These are phyloP conservation scores for Malassezia equina DNA, from an alignment of 1,284 basidiomycete species.

Conservation along the genomic window DNA sequence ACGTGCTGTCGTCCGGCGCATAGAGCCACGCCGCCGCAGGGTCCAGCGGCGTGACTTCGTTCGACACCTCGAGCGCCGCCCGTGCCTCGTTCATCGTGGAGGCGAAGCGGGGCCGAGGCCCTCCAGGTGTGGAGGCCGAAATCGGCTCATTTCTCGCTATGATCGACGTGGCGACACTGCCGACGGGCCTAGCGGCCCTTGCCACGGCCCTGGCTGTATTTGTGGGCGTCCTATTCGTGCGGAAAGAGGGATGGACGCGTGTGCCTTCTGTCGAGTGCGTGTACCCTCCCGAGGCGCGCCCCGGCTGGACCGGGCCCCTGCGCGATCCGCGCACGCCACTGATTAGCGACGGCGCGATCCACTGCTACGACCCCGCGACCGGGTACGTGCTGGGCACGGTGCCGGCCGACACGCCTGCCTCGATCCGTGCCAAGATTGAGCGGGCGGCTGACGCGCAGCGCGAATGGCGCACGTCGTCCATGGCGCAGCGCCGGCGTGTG, in stretches of 20 bases:
- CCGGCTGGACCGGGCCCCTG: conserved; percentile 26
- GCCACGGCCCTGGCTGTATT: background rate
- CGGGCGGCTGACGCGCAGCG: conserved; percentile 61
- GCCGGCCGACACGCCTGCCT: conserved; percentile 59
- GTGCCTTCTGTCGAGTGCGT: conserved; percentile 6
- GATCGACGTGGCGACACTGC: background rate
- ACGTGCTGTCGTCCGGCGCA: conserved; percentile 61
- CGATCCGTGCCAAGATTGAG: conserved; percentile 63
- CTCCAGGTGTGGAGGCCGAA: background rate
- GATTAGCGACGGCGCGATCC: conserved; percentile 55
- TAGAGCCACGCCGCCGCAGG: conserved; percentile 36
- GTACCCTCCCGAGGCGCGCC: conserved; percentile 20
- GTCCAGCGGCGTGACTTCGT: conserved; percentile 55
- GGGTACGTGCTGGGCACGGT: conserved; percentile 64
- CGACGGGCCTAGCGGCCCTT: background rate
- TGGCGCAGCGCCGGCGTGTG: conserved; percentile 66
- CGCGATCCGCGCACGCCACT: conserved; percentile 11
- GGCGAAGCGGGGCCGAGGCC: no score
- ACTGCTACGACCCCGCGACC: conserved; percentile 81
- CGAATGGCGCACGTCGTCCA: conserved; percentile 63
- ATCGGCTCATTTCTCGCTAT: conserved; percentile 1
- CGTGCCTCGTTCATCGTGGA: conserved; percentile 51
- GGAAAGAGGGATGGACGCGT: background rate
- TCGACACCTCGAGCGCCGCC: conserved; percentile 72
- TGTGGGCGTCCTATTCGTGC: background rate